Evolutionary conservation across 2,329 filamentous ascomycete species (phyloP).

Genomic region (Pseudogymnoascus sp.): DNA sequence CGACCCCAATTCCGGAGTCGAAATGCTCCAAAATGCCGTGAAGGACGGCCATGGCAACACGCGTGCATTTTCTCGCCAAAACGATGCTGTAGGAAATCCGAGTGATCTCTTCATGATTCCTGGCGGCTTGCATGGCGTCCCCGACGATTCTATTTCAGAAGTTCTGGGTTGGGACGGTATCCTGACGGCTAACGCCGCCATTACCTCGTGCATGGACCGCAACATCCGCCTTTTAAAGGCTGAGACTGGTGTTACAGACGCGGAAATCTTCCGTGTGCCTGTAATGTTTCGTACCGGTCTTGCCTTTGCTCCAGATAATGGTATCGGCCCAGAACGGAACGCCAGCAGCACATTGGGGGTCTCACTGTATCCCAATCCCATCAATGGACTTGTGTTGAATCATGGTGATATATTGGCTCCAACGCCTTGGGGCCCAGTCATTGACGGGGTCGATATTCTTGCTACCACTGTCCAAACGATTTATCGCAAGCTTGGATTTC

Average conservation of each 20-base stretch:
- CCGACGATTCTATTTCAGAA: not conserved
- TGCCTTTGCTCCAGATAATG: not conserved
- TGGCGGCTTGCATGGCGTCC: not conserved
- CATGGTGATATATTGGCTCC: slow-evolving; percentile 15
- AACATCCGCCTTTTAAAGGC: not conserved
- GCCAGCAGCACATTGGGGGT: slow-evolving; percentile 5
- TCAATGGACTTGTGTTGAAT: slow-evolving; percentile 15
- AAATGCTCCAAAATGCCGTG: slow-evolving; percentile 18
- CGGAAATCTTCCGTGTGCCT: not conserved
- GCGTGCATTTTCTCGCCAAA: not conserved
- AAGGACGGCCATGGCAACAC: slow-evolving; percentile 6
- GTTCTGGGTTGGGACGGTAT: not conserved
- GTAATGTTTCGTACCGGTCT: slow-evolving; percentile 1
- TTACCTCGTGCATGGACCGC: not conserved
- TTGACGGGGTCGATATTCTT: slow-evolving; percentile 19
- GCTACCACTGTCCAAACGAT: slow-evolving; percentile 10
- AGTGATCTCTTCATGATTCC: not conserved
- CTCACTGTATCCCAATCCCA: slow-evolving; percentile 11
- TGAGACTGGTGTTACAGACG: not conserved
- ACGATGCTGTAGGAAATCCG: not conserved
- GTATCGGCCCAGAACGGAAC: not conserved
- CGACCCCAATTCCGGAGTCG: slow-evolving; percentile 20
- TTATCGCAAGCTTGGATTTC: slow-evolving; percentile 15
- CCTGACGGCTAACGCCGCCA: not conserved
- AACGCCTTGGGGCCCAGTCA: slow-evolving; percentile 20